These are phyloP conservation scores for Leishmania aethiopica DNA, from an alignment of 208 protist genomes.

Conservation along the genomic window DNA sequence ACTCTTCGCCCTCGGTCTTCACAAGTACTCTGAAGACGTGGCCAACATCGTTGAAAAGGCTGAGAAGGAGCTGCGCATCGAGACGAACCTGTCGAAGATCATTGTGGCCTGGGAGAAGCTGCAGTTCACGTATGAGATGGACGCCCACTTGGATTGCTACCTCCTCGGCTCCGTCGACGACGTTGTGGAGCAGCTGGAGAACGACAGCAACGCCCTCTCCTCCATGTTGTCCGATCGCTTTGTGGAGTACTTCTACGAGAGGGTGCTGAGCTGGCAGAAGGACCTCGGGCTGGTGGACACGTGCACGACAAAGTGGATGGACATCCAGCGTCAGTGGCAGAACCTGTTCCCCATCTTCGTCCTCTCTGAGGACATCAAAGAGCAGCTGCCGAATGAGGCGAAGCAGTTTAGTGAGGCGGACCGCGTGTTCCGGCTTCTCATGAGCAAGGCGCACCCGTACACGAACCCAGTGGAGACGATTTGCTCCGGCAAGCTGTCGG, in stretches of 20 bases:
- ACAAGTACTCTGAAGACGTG: constrained; percentile 97
- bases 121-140: constrained; percentile 90
- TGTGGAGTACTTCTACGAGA: constrained; percentile 96
- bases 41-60: constrained; percentile 97
- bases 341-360: constrained; percentile 99
- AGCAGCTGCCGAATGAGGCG: constrained; percentile 97
- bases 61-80: constrained; percentile 97
- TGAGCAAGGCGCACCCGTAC: constrained; percentile 93
- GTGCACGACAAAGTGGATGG: constrained; percentile 95
- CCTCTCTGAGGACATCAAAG: constrained; percentile 96
- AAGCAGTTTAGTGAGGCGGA: constrained; percentile 95
- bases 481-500: constrained; percentile 78
- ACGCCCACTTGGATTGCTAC: constrained; percentile 88
- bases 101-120: constrained; percentile 95
- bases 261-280: constrained; percentile 95
- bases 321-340: constrained; percentile 97
- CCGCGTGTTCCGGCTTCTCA: constrained; percentile 87
- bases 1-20: constrained; percentile 95
- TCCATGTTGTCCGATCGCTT: constrained; percentile 97
- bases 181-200: constrained; percentile 95
- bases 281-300: constrained; percentile 96
- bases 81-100: constrained; percentile 97
- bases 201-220: constrained; percentile 95
- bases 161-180: constrained; percentile 94
- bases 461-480: constrained; percentile 92